Evolutionary conservation across 2,329 filamentous ascomycete genomes (phyloP).

Genomic region (Alternaria viburni): DNA sequence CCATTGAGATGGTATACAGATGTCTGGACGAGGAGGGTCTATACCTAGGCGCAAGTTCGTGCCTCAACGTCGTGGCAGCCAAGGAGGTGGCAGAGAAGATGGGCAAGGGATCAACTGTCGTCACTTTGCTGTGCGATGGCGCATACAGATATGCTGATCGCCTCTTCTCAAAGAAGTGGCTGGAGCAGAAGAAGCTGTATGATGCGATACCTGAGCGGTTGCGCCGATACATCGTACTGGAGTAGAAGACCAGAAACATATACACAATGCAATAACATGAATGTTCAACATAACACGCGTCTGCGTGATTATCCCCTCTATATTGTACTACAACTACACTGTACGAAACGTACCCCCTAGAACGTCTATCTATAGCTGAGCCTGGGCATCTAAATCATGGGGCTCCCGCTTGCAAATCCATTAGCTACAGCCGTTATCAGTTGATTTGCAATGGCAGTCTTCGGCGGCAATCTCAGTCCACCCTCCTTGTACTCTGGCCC

Average conservation of each 20-base stretch:
- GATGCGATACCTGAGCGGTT: constrained; percentile 82
- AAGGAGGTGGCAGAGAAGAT: constrained; percentile 92
- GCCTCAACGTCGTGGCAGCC: constrained; percentile 92
- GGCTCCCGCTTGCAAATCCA: constrained; percentile 68
- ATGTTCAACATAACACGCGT: constrained; percentile 1
- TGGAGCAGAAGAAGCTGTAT: constrained; percentile 83
- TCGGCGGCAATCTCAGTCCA: constrained; percentile 77
- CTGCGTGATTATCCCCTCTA: constrained; percentile 3
- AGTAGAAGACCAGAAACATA: constrained; percentile 53
- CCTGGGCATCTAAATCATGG: constrained; percentile 48
- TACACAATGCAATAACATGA: constrained; percentile 5
- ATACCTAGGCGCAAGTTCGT: constrained; percentile 92
- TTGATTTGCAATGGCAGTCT: constrained; percentile 91
- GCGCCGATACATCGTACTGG: constrained; percentile 92
- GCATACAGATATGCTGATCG: constrained; percentile 97
- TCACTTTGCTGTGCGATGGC: constrained; percentile 92
- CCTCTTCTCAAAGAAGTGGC: constrained; percentile 89
- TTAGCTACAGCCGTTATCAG: constrained; percentile 79
- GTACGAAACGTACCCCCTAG: not conserved
- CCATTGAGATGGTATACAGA: constrained; percentile 95
- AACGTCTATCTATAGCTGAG: not conserved
- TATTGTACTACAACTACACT: constrained; percentile 1
- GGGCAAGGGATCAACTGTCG: constrained; percentile 86
- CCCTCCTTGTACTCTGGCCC: constrained; percentile 76
- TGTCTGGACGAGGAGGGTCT: constrained; percentile 95